A percentile compares a stretch with the other conserved stretches of the same genome.
phyloP scores from a whole-genome alignment of 2,329 filamentous ascomycete genomes.

The Pseudocercospora fijiensis region DNA sequence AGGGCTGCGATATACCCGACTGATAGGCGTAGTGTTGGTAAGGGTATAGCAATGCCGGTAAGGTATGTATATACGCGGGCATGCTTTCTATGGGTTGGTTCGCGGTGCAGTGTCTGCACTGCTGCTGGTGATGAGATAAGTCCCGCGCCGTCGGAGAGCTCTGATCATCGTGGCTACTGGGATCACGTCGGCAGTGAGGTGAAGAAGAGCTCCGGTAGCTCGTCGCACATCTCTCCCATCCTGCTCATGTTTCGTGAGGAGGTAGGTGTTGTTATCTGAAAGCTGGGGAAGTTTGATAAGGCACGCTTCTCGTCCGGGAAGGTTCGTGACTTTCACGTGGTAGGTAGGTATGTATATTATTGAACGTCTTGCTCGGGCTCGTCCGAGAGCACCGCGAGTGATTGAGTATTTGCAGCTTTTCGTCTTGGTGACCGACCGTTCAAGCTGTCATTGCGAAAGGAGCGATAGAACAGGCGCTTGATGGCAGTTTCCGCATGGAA shows the following conservation, averaged over 20 bases:
- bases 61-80: background rate
- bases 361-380: background rate
- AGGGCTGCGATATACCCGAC: background rate
- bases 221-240: background rate
- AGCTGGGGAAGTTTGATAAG: conserved; percentile 6
- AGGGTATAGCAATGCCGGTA: background rate
- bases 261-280: conserved; percentile 1
- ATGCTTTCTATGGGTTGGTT: background rate
- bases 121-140: background rate
- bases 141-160: background rate
- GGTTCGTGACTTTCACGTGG: background rate
- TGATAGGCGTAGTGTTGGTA: conserved; percentile 9
- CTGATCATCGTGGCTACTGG: background rate
- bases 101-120: background rate
- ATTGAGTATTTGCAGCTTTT: no score
- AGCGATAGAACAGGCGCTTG: no score
- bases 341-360: background rate
- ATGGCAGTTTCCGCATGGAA: no score
- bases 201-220: background rate
- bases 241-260: background rate
- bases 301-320: background rate
- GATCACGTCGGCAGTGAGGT: background rate
- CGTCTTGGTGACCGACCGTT: background rate
- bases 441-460: no score
- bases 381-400: no score